These are phyloP conservation scores for Naganishia vaughanmartiniae DNA, from an alignment of 768 basidiomycete species.

Conservation along the genomic window DNA sequence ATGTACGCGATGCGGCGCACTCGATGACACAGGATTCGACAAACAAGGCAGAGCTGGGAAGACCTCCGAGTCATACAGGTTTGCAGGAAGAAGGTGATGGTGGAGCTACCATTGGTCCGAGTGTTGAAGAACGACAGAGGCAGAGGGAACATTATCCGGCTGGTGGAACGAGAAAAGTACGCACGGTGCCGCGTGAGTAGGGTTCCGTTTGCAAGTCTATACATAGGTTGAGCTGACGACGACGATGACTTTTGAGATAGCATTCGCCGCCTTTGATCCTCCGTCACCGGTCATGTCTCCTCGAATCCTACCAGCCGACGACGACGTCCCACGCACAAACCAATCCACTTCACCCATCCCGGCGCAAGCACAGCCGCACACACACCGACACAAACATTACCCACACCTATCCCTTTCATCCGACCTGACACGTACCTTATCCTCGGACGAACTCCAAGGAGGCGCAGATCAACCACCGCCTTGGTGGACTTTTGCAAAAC, in stretches of 20 bases:
- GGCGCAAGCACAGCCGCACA: neutral
- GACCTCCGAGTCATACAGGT: neutral
- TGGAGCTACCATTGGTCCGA: neutral
- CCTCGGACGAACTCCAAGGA: neutral
- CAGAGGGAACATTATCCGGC: no score
- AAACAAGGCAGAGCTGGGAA: neutral
- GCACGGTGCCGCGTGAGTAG: slow-evolving; percentile 27
- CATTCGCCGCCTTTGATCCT: slow-evolving; percentile 29
- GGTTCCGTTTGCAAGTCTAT: neutral
- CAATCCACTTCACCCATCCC: neutral
- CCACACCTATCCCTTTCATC: neutral
- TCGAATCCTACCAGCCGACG: neutral
- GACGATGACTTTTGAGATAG: neutral
- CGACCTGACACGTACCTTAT: neutral
- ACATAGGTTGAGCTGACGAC: neutral
- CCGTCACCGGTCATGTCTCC: slow-evolving; percentile 30
- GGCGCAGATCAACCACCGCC: neutral
- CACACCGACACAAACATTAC: neutral
- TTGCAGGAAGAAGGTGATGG: slow-evolving; percentile 14
- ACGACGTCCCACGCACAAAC: slow-evolving; percentile 11
- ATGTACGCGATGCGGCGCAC: neutral
- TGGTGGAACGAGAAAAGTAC: slow-evolving; percentile 2
- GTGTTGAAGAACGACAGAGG: no score
- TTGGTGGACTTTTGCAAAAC: slow-evolving; percentile 29
- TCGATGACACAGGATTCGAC: neutral